Conservation (phyloP, 2,329 filamentous ascomycete genomes). For the Penicillium concentricum region DNA sequence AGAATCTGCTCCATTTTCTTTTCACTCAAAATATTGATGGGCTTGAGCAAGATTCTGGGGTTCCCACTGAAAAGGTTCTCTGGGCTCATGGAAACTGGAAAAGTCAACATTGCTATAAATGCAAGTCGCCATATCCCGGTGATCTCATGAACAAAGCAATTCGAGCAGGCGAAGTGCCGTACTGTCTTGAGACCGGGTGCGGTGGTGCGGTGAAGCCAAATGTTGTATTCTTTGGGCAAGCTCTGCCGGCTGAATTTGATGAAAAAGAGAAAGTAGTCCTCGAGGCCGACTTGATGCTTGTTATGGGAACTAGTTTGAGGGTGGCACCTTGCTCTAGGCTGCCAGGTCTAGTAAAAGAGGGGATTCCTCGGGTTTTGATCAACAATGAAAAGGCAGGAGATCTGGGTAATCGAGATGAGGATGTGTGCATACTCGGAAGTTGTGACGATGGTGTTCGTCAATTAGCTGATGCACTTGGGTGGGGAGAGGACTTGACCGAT, state of each 20-base stretch:
- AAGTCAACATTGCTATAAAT: slow-evolving; percentile 78
- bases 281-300: slow-evolving; percentile 67
- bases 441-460: slow-evolving; percentile 73
- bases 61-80: slow-evolving; percentile 70
- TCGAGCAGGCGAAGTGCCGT: slow-evolving; percentile 62
- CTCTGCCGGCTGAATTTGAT: slow-evolving; percentile 61
- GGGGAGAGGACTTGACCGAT: slow-evolving; percentile 72
- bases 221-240: slow-evolving; percentile 82
- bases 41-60: slow-evolving; percentile 76
- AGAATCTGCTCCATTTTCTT: slow-evolving; percentile 71
- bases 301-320: slow-evolving; percentile 76
- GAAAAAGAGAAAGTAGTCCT: slow-evolving; percentile 49
- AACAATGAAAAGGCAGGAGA: slow-evolving; percentile 76
- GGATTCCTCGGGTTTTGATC: slow-evolving; percentile 70
- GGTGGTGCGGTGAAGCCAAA: slow-evolving; percentile 77
- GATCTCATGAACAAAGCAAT: slow-evolving; percentile 68
- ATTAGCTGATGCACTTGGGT: slow-evolving; percentile 72
- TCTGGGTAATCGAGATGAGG: slow-evolving; percentile 69
- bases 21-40: slow-evolving; percentile 95
- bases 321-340: slow-evolving; percentile 79
- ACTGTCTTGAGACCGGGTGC: slow-evolving; percentile 60
- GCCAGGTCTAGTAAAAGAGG: slow-evolving; percentile 58
- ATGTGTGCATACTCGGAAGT: slow-evolving; percentile 71
- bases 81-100: slow-evolving; percentile 89
- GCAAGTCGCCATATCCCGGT: slow-evolving; percentile 64